phyloP scores from a whole-genome alignment of 441 rosid genomes.

The Erodium texanum region DNA sequence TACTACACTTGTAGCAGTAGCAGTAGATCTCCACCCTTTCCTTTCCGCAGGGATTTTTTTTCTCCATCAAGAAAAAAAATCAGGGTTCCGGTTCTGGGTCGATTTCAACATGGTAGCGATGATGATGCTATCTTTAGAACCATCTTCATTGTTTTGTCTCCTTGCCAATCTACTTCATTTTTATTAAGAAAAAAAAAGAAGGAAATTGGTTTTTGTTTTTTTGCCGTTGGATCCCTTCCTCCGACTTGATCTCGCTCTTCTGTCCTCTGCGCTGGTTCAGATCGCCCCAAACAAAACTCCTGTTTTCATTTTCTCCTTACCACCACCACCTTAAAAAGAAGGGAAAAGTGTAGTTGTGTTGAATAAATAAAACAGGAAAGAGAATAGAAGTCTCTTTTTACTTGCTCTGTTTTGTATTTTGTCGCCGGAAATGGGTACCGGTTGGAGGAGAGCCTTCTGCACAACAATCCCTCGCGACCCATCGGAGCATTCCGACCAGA shows the following conservation, averaged over 20 bases:
- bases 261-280: slow-evolving; percentile 32
- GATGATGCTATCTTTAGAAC: no score
- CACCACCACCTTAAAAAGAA: neutral
- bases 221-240: neutral
- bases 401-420: neutral
- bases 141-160: no score
- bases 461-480: slow-evolving; percentile 59
- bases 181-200: no score
- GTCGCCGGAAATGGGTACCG: slow-evolving; percentile 55
- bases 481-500: neutral
- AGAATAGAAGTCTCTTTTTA: neutral
- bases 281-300: slow-evolving; percentile 31
- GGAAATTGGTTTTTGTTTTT: neutral
- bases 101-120: no score
- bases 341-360: no score
- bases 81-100: neutral
- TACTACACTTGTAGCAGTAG: neutral
- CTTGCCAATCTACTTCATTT: no score
- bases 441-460: slow-evolving; percentile 97
- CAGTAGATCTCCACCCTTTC: slow-evolving; percentile 29
- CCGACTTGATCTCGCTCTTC: slow-evolving; percentile 23
- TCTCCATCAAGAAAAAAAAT: slow-evolving; percentile 16
- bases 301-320: slow-evolving; percentile 12
- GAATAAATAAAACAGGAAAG: neutral
- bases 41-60: slow-evolving; percentile 23